Evolutionary conservation across 2,329 filamentous ascomycete genomes (phyloP).

Genomic region (Dactylellina sp.): DNA sequence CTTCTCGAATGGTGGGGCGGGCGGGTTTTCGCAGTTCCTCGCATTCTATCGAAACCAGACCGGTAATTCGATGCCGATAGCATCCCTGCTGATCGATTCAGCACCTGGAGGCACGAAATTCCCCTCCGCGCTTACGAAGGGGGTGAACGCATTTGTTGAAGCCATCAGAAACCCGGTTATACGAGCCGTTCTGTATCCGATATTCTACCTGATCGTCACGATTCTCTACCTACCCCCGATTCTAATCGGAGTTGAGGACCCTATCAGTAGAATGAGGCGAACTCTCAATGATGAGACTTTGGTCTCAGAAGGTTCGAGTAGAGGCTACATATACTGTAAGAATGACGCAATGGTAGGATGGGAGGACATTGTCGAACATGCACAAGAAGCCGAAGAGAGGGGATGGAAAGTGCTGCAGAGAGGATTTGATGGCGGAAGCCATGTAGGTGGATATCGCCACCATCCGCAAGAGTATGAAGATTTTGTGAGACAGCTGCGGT

Average conservation of each 20-base stretch:
- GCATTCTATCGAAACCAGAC: slow-evolving; percentile 34
- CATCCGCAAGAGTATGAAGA: slow-evolving; percentile 42
- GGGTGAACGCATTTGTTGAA: slow-evolving; percentile 44
- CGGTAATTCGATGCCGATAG: slow-evolving; percentile 26
- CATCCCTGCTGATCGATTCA: slow-evolving; percentile 43
- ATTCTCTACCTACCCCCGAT: slow-evolving; percentile 23
- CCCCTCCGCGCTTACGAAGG: slow-evolving; percentile 37
- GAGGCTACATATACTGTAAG: slow-evolving; percentile 47
- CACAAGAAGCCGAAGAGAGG: slow-evolving; percentile 37
- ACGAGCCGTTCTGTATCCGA: slow-evolving; percentile 25
- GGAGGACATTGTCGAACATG: slow-evolving; percentile 46
- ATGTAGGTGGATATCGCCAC: slow-evolving; percentile 45
- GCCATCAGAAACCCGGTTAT: slow-evolving; percentile 21
- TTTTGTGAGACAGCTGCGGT: slow-evolving; percentile 30
- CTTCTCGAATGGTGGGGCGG: slow-evolving; percentile 44
- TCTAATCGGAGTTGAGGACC: slow-evolving; percentile 38
- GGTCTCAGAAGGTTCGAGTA: slow-evolving; percentile 31
- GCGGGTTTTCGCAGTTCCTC: slow-evolving; percentile 32
- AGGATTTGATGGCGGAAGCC: slow-evolving; percentile 37
- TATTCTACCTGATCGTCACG: slow-evolving; percentile 18
- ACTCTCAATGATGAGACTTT: slow-evolving; percentile 50
- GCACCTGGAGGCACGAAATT: slow-evolving; percentile 44
- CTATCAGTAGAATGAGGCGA: slow-evolving; percentile 32
- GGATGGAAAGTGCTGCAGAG: slow-evolving; percentile 38
- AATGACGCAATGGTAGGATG: slow-evolving; percentile 44